Base-by-base conservation (phyloP, 1,139 yeast genomes). In the Scheffersomyces stambukii region DNA sequence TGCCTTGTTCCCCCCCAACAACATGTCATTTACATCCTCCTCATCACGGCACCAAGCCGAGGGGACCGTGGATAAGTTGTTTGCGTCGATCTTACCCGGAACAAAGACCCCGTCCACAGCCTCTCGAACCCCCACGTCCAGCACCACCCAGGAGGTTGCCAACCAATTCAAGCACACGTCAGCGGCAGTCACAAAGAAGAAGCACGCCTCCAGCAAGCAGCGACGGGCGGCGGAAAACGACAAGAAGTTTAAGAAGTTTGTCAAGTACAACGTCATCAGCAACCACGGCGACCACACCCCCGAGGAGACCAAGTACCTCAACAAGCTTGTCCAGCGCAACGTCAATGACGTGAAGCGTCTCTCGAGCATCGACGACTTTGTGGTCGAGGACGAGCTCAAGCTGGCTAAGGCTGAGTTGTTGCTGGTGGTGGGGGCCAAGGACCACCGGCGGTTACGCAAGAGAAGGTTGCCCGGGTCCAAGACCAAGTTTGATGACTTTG, bases 261-360 rank as follows among this genome's bases (percentile, higher is more conserved):
- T 81, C 11, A 74, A 72, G 40, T 59, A 77, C 36, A 62, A 69
- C 29, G 57, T 75, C 27, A 60, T 77, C 34, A 62, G 69, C 20
- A 49, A 54, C 17, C 43, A 52, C 2, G 56, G 56, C 8, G 55
- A 48, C 2, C 55, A 68, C 32, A 55, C 71, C 1, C 53, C 50
- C 8, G 70, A 64, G 29, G 82, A 77, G 46, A 43, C 54, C 33
- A 64, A 61, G 36, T 72, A 72, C 43, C 50, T 79, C 37, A 60
- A 67, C 31, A 66, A 63, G 40, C 55, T 77, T 13, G 60, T 76
- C 2, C 65, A 60, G 30, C 65, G 58, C 41, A 80, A 80, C 43
- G 60, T 75, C 10, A 54, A 56, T 16, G 60, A 60, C 17, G 43
- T 77, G 22, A 62, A 64, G 29, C 63, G 70, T 21, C 40, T 52